Conservation (phyloP, 345 rosid species). For the Populus davidiana region DNA sequence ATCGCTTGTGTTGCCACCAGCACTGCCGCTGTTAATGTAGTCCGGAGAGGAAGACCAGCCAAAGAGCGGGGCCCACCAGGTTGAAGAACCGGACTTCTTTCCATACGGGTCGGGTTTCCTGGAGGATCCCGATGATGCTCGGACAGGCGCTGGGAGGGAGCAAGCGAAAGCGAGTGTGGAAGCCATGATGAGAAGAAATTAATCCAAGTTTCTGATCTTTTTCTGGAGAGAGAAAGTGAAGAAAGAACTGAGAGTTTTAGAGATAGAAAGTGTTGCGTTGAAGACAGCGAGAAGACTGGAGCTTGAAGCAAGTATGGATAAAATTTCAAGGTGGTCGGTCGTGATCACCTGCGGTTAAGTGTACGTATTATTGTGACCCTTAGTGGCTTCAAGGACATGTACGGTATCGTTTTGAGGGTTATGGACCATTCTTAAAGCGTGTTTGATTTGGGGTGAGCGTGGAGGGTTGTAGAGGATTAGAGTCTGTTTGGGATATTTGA, state of each 20-base stretch:
- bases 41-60: slow-evolving; percentile 65
- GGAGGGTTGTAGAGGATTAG: neutral
- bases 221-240: neutral
- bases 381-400: neutral
- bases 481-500: too few species aligned
- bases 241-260: neutral
- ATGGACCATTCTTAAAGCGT: neutral
- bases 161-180: slow-evolving; percentile 31
- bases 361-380: neutral
- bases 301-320: neutral
- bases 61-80: slow-evolving; percentile 70
- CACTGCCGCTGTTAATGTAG: slow-evolving; percentile 34
- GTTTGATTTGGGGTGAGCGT: too few species aligned
- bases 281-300: neutral
- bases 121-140: slow-evolving; percentile 34
- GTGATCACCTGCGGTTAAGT: neutral
- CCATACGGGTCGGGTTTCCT: slow-evolving; percentile 23
- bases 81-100: slow-evolving; percentile 24
- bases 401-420: too few species aligned
- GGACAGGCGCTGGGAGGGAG: slow-evolving; percentile 38
- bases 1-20: neutral
- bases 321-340: neutral
- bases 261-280: neutral
- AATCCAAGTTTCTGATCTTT: neutral
- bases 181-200: slow-evolving; percentile 38